A percentile compares a stretch with the other conserved stretches of the same genome.
phyloP scores from a whole-genome alignment of 768 basidiomycete genomes.

The Jaapia argillacea region DNA sequence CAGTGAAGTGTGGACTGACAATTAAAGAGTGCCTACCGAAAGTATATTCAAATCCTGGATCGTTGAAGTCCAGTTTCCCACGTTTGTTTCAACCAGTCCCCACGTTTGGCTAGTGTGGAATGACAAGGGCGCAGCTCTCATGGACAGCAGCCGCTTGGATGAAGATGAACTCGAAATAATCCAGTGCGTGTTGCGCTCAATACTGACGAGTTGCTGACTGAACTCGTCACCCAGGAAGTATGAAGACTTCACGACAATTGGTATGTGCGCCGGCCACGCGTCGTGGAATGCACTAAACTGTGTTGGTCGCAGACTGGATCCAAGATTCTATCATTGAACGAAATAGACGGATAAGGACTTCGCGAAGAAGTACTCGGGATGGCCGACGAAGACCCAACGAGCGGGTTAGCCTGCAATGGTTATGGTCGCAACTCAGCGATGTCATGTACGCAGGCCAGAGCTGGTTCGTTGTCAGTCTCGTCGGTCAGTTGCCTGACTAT shows the following conservation, averaged over 20 bases:
- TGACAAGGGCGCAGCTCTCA: no score
- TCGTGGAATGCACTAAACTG: conserved; percentile 9
- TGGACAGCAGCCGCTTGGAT: no score
- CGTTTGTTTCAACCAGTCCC: no score
- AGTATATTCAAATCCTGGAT: no score
- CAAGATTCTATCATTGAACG: conserved; percentile 90
- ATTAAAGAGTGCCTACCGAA: no score
- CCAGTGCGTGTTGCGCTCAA: no score
- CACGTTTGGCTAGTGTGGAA: no score
- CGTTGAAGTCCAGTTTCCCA: no score
- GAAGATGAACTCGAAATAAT: no score
- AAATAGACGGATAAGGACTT: conserved; percentile 59
- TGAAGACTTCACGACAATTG: conserved; percentile 93
- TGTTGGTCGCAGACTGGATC: conserved; percentile 71
- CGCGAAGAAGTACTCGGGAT: conserved; percentile 27
- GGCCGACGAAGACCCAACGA: conserved; percentile 36
- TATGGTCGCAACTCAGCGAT: conserved; percentile 53
- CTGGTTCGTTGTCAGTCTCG: conserved; percentile 86
- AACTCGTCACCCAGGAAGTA: conserved; percentile 39
- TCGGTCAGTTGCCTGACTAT: conserved; percentile 48
- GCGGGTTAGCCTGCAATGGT: conserved; percentile 40
- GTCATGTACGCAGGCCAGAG: conserved; percentile 67
- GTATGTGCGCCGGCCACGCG: conserved; percentile 30
- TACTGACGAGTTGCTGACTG: no score
- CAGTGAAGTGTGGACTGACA: no score